Conservation (phyloP, 495 filamentous ascomycete species). For the Cudoniella acicularis region DNA sequence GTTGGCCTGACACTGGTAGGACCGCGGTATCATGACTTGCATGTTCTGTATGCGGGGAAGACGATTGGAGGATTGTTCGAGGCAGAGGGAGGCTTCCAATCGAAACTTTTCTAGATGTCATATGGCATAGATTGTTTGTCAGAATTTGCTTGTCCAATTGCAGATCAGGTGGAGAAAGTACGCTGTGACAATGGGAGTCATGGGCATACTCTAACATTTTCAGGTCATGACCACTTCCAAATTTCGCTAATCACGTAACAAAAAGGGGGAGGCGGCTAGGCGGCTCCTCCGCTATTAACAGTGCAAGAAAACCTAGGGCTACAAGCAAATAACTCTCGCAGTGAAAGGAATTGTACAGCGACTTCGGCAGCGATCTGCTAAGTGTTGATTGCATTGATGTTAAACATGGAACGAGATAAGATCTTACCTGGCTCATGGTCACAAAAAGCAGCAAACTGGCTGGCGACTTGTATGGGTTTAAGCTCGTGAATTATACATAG, state of each 20-base stretch:
- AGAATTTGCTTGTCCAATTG: too few species aligned
- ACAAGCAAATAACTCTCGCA: too few species aligned
- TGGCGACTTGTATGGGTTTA: too few species aligned
- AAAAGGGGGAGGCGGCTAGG: not conserved
- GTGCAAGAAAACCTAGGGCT: not conserved
- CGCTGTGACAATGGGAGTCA: not conserved
- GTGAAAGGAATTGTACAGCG: too few species aligned
- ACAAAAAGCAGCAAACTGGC: too few species aligned
- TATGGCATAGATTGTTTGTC: too few species aligned
- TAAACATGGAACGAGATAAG: too few species aligned
- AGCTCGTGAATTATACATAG: too few species aligned
- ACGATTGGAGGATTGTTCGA: conserved; percentile 39
- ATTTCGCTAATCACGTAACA: not conserved
- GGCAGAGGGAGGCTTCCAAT: conserved; percentile 38
- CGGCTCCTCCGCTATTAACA: too few species aligned
- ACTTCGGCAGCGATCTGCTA: too few species aligned
- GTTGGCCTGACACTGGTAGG: conserved; percentile 45
- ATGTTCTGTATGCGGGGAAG: conserved; percentile 38
- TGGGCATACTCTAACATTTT: not conserved
- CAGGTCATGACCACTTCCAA: not conserved
- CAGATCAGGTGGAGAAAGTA: not conserved
- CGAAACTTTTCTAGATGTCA: conserved; percentile 1
- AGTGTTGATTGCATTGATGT: too few species aligned
- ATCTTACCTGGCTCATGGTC: too few species aligned
- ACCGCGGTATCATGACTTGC: conserved; percentile 41